Evolutionary conservation across 2,329 filamentous ascomycete species (phyloP).

Genomic region (Exophiala viscosa): DNA sequence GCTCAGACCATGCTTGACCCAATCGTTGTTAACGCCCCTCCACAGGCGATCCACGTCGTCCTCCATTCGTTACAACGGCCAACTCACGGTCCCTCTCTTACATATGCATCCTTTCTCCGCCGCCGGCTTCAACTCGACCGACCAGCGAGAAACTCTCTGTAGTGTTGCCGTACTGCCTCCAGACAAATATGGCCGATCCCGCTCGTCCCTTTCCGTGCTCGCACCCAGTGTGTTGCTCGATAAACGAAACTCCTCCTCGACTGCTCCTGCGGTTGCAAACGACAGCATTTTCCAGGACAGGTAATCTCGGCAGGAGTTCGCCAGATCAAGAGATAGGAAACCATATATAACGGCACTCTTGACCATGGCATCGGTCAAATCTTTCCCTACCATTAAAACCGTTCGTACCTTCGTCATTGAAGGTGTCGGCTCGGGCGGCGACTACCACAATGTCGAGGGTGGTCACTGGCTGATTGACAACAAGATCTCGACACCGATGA

Average conservation of each 20-base stretch:
- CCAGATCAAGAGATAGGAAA: not conserved
- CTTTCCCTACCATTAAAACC: constrained; percentile 45
- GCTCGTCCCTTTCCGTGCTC: not conserved
- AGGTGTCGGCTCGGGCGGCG: constrained; percentile 46
- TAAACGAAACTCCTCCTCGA: not conserved
- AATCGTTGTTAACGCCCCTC: no score
- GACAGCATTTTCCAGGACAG: not conserved
- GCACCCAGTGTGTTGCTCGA: not conserved
- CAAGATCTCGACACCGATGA: constrained; percentile 89
- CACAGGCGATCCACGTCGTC: not conserved
- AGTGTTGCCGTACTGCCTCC: not conserved
- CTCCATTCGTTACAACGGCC: not conserved
- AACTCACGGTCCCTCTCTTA: not conserved
- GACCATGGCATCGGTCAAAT: constrained; percentile 20
- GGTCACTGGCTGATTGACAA: constrained; percentile 80
- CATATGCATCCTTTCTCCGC: constrained; percentile 11
- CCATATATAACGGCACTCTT: not conserved
- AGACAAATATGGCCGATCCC: not conserved
- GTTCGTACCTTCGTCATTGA: constrained; percentile 46
- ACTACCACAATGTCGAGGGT: constrained; percentile 75
- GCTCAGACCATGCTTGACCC: no score
- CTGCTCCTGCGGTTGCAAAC: not conserved
- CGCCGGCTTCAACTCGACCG: constrained; percentile 17
- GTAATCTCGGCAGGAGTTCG: not conserved
- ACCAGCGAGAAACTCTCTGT: constrained; percentile 9